A percentile compares a stretch with the other conserved stretches of the same genome.
Evolutionary conservation across 2,329 filamentous ascomycete genomes (phyloP).

Genomic region (Sporothrix protearum): DNA sequence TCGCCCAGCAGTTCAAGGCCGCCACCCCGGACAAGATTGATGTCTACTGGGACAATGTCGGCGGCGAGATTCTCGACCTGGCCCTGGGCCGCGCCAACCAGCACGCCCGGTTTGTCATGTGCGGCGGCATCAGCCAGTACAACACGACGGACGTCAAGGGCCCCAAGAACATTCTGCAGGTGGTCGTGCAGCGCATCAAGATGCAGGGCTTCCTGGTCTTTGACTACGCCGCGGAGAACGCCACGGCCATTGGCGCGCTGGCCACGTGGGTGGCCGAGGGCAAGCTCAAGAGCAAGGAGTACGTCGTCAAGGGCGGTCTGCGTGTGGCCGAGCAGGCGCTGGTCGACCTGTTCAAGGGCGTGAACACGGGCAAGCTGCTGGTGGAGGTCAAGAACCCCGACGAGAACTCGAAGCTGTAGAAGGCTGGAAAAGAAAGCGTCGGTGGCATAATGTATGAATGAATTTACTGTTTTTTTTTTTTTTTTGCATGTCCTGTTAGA

Average conservation of each 20-base stretch:
- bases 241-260: slow-evolving; percentile 57
- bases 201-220: slow-evolving; percentile 72
- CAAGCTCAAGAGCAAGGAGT: slow-evolving; percentile 68
- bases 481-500: too few species aligned
- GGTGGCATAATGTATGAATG: neutral
- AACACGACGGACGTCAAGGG: slow-evolving; percentile 56
- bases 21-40: slow-evolving; percentile 57
- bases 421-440: neutral
- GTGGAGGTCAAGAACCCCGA: slow-evolving; percentile 31
- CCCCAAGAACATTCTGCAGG: slow-evolving; percentile 41
- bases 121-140: slow-evolving; percentile 68
- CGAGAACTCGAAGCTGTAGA: slow-evolving; percentile 27
- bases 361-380: slow-evolving; percentile 54
- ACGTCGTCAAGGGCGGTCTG: slow-evolving; percentile 66
- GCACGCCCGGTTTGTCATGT: slow-evolving; percentile 65
- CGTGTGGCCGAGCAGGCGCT: slow-evolving; percentile 60
- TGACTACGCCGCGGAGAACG: slow-evolving; percentile 59
- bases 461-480: neutral
- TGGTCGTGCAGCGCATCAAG: slow-evolving; percentile 45
- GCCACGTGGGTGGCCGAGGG: slow-evolving; percentile 67
- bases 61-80: slow-evolving; percentile 65
- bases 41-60: slow-evolving; percentile 73
- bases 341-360: slow-evolving; percentile 61
- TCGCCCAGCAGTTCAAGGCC: slow-evolving; percentile 56
- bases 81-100: slow-evolving; percentile 61